phyloP scores from a whole-genome alignment of 1,284 basidiomycete genomes.

The Psilocybe mexicana region DNA sequence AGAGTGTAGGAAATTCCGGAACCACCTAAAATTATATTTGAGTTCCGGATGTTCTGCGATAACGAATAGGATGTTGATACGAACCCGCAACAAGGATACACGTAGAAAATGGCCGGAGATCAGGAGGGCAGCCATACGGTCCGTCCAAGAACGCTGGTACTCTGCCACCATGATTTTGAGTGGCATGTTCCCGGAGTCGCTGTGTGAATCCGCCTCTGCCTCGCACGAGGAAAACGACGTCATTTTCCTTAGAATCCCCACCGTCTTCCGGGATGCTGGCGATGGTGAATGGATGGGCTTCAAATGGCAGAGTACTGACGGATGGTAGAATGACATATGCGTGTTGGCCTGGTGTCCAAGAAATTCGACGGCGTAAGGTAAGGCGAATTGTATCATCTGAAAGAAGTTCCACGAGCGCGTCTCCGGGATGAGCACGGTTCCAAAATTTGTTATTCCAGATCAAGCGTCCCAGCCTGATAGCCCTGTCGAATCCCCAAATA shows the following conservation, averaged over 20 bases:
- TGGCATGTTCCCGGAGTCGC: constrained; percentile 28
- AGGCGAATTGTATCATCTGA: constrained; percentile 33
- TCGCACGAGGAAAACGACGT: constrained; percentile 32
- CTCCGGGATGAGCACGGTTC: constrained; percentile 20
- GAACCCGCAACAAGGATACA: constrained; percentile 35
- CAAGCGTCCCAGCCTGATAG: constrained; percentile 27
- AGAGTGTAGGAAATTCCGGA: constrained; percentile 38
- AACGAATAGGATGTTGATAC: constrained; percentile 4
- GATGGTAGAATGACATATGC: constrained; percentile 35
- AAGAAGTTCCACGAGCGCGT: constrained; percentile 33
- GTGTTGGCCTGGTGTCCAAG: constrained; percentile 35
- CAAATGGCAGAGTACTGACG: constrained; percentile 33
- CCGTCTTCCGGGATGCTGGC: constrained; percentile 30
- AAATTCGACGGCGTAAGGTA: constrained; percentile 29
- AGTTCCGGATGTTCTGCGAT: background rate
- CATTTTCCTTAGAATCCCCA: constrained; percentile 22
- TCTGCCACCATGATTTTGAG: constrained; percentile 21
- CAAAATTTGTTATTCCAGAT: constrained; percentile 32
- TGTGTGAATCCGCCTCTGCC: constrained; percentile 32
- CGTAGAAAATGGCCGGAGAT: constrained; percentile 31
- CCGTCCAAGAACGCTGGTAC: constrained; percentile 35
- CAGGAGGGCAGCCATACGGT: constrained; percentile 36
- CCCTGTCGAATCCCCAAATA: constrained; percentile 34
- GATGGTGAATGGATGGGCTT: constrained; percentile 38
- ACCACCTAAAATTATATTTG: constrained; percentile 26